Percentiles rank a stretch among this genome's conserved stretches.
Conservation (phyloP, 352 stramenopile species). For the Globisporangium orthogonon region DNA sequence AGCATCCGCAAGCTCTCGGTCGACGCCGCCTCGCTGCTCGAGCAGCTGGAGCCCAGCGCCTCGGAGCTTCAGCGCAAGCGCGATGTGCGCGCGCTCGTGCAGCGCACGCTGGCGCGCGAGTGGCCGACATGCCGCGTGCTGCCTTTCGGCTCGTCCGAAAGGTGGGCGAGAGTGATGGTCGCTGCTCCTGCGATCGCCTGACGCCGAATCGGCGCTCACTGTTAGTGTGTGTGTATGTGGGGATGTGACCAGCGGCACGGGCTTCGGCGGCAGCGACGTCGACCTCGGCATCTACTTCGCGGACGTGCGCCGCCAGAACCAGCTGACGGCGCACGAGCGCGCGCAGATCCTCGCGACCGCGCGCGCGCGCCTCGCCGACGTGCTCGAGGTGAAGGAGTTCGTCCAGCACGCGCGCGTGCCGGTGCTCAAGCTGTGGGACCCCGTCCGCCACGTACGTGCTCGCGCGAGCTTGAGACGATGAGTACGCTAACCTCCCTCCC, state of each 20-base stretch:
- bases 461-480: too few species aligned
- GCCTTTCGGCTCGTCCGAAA: background rate
- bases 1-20: slow-evolving; percentile 79
- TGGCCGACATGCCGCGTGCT: slow-evolving; percentile 34
- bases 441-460: slow-evolving; percentile 29
- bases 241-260: slow-evolving; percentile 35
- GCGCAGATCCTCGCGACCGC: slow-evolving; percentile 50
- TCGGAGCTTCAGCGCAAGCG: slow-evolving; percentile 43
- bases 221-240: background rate
- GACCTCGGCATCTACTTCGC: slow-evolving; percentile 83
- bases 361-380: slow-evolving; percentile 26
- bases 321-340: slow-evolving; percentile 51
- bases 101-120: slow-evolving; percentile 37
- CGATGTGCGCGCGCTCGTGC: slow-evolving; percentile 38
- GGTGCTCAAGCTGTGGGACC: slow-evolving; percentile 76
- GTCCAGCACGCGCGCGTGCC: slow-evolving; percentile 67
- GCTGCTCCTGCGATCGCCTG: background rate
- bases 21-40: slow-evolving; percentile 69
- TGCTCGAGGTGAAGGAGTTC: slow-evolving; percentile 67
- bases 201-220: too few species aligned
- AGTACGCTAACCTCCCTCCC: too few species aligned
- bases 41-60: slow-evolving; percentile 73
- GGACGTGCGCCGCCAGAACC: slow-evolving; percentile 46
- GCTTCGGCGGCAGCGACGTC: slow-evolving; percentile 73
- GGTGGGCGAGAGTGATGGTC: slow-evolving; percentile 8